phyloP scores from a whole-genome alignment of 805 yeast genomes.

The Isabelozyma pseudorhagii region DNA sequence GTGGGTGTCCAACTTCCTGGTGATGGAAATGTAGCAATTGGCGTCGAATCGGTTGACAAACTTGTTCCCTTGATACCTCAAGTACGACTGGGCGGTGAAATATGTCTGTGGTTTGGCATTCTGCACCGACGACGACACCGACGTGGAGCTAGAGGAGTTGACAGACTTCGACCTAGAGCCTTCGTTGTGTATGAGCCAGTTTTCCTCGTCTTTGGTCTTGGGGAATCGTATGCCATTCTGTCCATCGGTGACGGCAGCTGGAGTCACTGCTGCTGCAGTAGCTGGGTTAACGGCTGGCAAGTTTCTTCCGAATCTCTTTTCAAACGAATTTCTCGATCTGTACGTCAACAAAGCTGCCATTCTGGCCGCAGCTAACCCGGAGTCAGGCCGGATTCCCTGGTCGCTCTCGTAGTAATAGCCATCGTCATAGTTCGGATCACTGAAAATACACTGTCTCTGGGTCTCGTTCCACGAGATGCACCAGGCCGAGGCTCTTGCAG shows the following conservation, averaged over 20 bases:
- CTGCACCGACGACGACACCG: constrained; percentile 16
- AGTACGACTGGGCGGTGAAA: constrained; percentile 93
- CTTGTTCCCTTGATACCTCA: constrained; percentile 91
- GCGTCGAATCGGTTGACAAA: constrained; percentile 91
- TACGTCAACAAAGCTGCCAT: constrained; percentile 95
- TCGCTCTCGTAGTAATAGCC: constrained; percentile 73
- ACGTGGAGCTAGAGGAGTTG: constrained; percentile 9
- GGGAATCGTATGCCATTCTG: constrained; percentile 36
- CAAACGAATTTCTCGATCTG: constrained; percentile 89
- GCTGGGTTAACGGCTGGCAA: constrained; percentile 14
- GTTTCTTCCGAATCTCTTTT: constrained; percentile 85
- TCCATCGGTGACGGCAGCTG: not conserved
- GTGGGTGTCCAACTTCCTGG: constrained; percentile 92
- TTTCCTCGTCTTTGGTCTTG: constrained; percentile 58
- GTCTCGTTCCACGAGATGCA: constrained; percentile 99
- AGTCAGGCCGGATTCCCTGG: constrained; percentile 65
- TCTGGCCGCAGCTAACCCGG: constrained; percentile 93
- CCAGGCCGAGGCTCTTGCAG: constrained; percentile 97
- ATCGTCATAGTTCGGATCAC: constrained; percentile 90
- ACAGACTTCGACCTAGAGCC: constrained; percentile 46
- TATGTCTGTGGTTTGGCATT: constrained; percentile 49
- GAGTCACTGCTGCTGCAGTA: not conserved
- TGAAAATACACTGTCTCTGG: constrained; percentile 91
- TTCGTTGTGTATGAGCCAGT: constrained; percentile 86
- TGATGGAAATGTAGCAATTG: constrained; percentile 90